phyloP scores from a whole-genome alignment of 768 basidiomycete species.

The Hericium erinaceus region DNA sequence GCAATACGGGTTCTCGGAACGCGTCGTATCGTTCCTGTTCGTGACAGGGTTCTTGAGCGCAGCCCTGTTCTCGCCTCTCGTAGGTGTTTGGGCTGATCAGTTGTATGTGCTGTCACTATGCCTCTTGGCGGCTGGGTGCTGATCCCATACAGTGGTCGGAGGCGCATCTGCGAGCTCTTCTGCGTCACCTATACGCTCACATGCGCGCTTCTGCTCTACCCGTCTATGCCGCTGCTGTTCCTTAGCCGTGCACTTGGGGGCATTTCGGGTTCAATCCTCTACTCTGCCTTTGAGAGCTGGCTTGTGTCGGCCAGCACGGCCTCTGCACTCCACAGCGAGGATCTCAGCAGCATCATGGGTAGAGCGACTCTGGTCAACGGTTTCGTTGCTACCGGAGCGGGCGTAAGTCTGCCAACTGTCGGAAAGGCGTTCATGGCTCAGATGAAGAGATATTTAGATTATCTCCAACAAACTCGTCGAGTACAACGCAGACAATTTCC shows the following conservation, averaged over 20 bases:
- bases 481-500: conserved; percentile 36
- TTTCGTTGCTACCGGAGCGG: conserved; percentile 58
- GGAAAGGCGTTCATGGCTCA: too few relatives aligned
- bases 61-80: conserved; percentile 56
- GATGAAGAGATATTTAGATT: background rate
- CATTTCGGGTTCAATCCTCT: conserved; percentile 66
- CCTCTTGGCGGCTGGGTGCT: background rate
- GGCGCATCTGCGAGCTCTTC: conserved; percentile 58
- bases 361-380: conserved; percentile 68
- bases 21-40: conserved; percentile 60
- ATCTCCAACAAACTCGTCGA: conserved; percentile 47
- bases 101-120: conserved; percentile 34
- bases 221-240: conserved; percentile 49
- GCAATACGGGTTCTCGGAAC: conserved; percentile 54
- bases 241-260: conserved; percentile 61
- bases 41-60: conserved; percentile 72
- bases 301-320: conserved; percentile 52
- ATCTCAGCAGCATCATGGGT: conserved; percentile 63
- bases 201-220: conserved; percentile 50
- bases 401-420: conserved; percentile 36
- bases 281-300: conserved; percentile 74
- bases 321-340: conserved; percentile 40
- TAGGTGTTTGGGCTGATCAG: conserved; percentile 74
- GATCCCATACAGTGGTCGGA: conserved; percentile 43
- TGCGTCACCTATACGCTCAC: conserved; percentile 56